Base-by-base conservation (phyloP, 2,329 filamentous ascomycete species). In the Ceratocystis papillata region DNA sequence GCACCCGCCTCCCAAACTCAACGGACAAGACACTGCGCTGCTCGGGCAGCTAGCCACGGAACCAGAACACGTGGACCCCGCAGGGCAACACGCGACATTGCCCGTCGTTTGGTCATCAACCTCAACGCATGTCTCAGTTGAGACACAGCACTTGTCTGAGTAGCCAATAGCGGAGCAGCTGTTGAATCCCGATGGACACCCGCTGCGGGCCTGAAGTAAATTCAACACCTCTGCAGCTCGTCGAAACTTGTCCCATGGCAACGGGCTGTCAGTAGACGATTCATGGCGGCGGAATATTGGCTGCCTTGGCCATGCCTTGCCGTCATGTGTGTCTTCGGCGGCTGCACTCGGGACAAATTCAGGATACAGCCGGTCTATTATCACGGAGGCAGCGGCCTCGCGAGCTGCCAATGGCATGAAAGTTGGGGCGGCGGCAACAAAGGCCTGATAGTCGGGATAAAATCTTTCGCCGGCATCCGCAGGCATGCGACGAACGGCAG, bases 51-150 rank as follows among this genome's bases (percentile, higher is more conserved):
- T 72, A 0, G 80, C 81, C 5, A 92, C 83, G 0, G 76, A 76
- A 8, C 87, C 86, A 2, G 80, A 80, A 73, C 89, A 93, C 5
- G 74, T 80, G 55, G 78, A 76, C 2, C 87, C 88, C 45, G 77
- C 72, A 0, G 87, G 87, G 75, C 89, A 94, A 74, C 89, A 94
- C 2, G 88, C 89, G 1, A 93, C 84, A 57, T 83, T 81, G 6
- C 87, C 87, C 33, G 86, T 77, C 0, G 81, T 81, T 5, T 81
- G 81, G 73, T 88, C 83, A 41, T 79, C 73, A 3, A 90, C 83
- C 28, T 76, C 74, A 60, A 87, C 84, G 73, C 89, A 94, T 6
- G 79, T 82, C 70, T 87, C 84, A 17, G 79, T 81, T n/a, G 78
- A 77, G 25, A 80, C 77, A 73, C 89, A 94, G 77, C 89, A 94